Conservation (phyloP, 163 green algal species). For the Scenedesmus sp. region DNA sequence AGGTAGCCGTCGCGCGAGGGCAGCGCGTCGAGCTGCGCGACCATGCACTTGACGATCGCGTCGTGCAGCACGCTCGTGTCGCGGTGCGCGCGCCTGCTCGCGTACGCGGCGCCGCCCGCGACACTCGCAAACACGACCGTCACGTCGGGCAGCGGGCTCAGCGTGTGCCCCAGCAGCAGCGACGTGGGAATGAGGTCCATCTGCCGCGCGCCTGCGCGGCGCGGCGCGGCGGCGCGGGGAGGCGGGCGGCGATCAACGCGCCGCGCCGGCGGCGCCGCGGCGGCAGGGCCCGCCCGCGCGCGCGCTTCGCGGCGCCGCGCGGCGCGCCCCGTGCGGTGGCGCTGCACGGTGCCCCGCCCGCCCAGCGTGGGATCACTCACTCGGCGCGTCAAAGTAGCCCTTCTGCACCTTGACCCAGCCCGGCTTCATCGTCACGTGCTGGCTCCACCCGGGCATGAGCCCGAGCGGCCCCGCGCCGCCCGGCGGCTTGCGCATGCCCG, state of each 20-base stretch:
- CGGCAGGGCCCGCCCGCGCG: too few species aligned
- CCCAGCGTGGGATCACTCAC: not conserved
- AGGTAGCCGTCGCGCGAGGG: constrained; percentile 52
- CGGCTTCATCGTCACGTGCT: not conserved
- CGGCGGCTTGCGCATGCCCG: not conserved
- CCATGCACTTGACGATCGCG: not conserved
- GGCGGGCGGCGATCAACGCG: too few species aligned
- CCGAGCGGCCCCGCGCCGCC: not conserved
- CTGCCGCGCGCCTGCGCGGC: constrained; percentile 1
- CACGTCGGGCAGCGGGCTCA: not conserved
- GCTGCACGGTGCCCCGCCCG: not conserved
- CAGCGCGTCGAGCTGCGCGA: not conserved
- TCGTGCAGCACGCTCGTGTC: not conserved
- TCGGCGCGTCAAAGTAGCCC: constrained; percentile 60
- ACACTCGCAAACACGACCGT: constrained; percentile 50
- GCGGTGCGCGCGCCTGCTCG: not conserved
- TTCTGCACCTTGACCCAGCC: constrained; percentile 34
- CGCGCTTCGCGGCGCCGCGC: too few species aligned
- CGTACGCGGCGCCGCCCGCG: constrained; percentile 4
- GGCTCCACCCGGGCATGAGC: not conserved
- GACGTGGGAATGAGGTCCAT: constrained; percentile 4
- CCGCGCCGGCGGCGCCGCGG: too few species aligned
- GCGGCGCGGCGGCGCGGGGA: too few species aligned
- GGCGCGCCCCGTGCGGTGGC: too few species aligned
- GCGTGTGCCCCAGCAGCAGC: not conserved